A percentile compares a stretch with the other conserved stretches of the same genome.
Conservation (phyloP, 2,329 filamentous ascomycete genomes). For the Aspergillus floridensis region DNA sequence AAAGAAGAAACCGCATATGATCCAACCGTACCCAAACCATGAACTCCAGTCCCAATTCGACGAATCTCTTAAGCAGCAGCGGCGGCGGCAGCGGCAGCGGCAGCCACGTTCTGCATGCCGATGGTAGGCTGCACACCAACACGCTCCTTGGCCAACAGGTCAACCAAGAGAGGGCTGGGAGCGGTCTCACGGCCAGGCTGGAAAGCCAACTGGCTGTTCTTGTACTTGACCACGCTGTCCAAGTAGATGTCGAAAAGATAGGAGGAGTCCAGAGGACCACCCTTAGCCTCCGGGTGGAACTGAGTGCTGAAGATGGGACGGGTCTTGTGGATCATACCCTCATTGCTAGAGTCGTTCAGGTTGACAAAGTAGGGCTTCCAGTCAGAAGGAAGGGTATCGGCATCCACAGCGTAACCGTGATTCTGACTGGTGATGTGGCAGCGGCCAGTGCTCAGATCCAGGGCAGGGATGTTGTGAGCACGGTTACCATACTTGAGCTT, state of each 20-base stretch:
- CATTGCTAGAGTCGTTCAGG: slow-evolving; percentile 95
- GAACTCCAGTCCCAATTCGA: slow-evolving; percentile 13
- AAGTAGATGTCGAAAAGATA: slow-evolving; percentile 98
- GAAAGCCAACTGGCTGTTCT: slow-evolving; percentile 72
- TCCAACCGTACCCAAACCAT: slow-evolving; percentile 15
- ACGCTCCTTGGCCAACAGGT: slow-evolving; percentile 89
- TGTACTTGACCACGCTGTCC: slow-evolving; percentile 84
- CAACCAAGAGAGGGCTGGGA: slow-evolving; percentile 82
- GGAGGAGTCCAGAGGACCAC: slow-evolving; percentile 89
- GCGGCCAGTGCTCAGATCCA: slow-evolving; percentile 91
- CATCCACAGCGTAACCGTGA: slow-evolving; percentile 94
- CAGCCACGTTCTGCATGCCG: slow-evolving; percentile 47
- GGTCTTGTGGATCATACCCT: slow-evolving; percentile 94
- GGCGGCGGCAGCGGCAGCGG: slow-evolving; percentile 32
- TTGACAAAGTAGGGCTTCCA: slow-evolving; percentile 99
- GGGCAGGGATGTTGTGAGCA: slow-evolving; percentile 94
- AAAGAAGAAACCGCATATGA: background rate
- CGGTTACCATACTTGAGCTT: slow-evolving; percentile 99
- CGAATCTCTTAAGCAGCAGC: slow-evolving; percentile 17
- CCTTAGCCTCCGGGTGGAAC: slow-evolving; percentile 98
- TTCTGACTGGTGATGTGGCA: slow-evolving; percentile 99
- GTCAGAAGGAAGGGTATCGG: slow-evolving; percentile 73
- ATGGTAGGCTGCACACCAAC: slow-evolving; percentile 79
- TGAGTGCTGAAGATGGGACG: slow-evolving; percentile 97
- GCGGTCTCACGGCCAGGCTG: slow-evolving; percentile 75